Base-by-base conservation (phyloP, 2,329 filamentous ascomycete species). In the Canariomyces notabilis region DNA sequence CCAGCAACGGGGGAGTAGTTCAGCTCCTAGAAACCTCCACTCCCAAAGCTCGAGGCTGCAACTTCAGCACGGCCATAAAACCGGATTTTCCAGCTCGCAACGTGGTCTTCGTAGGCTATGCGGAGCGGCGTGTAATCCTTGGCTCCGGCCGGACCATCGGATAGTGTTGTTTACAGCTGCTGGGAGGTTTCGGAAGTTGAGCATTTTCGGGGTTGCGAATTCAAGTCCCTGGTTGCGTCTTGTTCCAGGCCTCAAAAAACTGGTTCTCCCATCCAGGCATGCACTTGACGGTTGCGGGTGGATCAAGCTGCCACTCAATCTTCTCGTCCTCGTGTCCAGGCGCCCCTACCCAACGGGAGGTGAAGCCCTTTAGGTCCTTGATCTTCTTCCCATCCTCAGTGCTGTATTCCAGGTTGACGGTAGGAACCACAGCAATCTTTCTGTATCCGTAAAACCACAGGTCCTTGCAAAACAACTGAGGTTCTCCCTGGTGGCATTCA, bases 401-500 rank as follows among this genome's bases (percentile, higher is more conserved):
- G 3, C 68, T 68, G 55, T 82, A 80, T 48, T 73, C 76, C 2
- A 82, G 59, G 51, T 77, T 79, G 2, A 82, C 70, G 2, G 66
- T 68, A 0, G 78, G 77, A 8, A 81, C 66, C 1, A 79, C 74
- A 0, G 77, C 76, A 50, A 81, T 76, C 53, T 69, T 76, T 11
- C 71, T 66, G 48, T 68, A 69, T 2, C 74, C 74, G 5, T 58
- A 52, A 12, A 55, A 65, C 74, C 77, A 82, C 54, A 81, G 46
- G 50, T 82, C 77, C 48, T 80, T 80, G 51, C 73, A 75, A 35
- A 81, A 74, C 9, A 80, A 56, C 44, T 71, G 68, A 2, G 77
- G 75, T 57, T 82, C 78, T 2, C 76, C 76, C 50, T 74, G 70
- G 9, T 59, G 64, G 46, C 77, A 82, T 56, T 81, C 78, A 4